These are phyloP conservation scores for Globisporangium takayamanum DNA, from an alignment of 352 stramenopile genomes.

Conservation along the genomic window DNA sequence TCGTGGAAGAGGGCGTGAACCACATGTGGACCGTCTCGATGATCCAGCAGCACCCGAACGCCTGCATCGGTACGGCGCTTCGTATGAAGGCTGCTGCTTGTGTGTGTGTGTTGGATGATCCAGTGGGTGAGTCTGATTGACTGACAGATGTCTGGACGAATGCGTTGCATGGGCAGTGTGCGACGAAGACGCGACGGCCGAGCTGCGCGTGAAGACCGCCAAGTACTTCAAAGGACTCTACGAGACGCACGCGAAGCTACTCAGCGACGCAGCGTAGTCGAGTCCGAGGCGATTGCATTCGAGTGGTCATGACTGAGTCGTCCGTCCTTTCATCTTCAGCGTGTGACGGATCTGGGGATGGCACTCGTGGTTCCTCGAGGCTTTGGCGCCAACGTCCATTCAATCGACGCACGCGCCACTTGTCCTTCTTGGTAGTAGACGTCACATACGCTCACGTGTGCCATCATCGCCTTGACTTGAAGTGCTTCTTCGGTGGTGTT, in stretches of 20 bases:
- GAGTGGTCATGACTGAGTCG: background rate
- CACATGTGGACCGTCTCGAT: conserved; percentile 90
- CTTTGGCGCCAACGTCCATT: too few species aligned
- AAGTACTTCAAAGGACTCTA: conserved; percentile 88
- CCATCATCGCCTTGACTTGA: too few species aligned
- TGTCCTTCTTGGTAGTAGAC: too few species aligned
- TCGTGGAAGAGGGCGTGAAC: conserved; percentile 86
- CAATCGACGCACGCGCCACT: too few species aligned
- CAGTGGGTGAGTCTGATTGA: background rate
- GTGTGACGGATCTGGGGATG: too few species aligned
- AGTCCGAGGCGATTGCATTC: background rate
- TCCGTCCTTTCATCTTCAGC: too few species aligned
- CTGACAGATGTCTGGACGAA: background rate
- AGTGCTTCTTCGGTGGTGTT: too few species aligned
- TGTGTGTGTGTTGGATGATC: background rate
- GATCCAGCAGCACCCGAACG: conserved; percentile 79
- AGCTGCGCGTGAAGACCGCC: conserved; percentile 87
- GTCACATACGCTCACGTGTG: too few species aligned
- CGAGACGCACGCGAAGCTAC: conserved; percentile 41
- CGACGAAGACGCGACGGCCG: conserved; percentile 84
- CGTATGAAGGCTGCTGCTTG: background rate
- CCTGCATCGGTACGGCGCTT: conserved; percentile 55
- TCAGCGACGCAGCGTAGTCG: conserved; percentile 11
- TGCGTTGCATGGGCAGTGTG: conserved; percentile 39
- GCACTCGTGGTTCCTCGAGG: too few species aligned